Evolutionary conservation across 768 basidiomycete genomes (phyloP), one percentile per base, ranked within the genome.

Genomic region (Lactifluus piperatus): DNA sequence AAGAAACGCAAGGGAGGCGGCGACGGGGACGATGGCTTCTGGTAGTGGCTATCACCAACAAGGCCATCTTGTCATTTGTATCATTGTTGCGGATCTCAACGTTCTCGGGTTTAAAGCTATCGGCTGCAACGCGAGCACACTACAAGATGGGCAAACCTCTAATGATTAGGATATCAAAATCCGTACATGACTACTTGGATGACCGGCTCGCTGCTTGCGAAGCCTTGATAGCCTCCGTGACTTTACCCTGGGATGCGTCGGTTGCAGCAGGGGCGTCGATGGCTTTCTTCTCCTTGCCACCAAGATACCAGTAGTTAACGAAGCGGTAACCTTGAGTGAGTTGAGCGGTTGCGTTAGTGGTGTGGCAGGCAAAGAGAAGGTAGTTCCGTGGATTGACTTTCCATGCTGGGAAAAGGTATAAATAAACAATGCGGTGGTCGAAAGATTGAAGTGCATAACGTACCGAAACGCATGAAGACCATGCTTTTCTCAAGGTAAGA

Each of bases 381-480:
- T 97, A 97, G 72, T 98, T 98, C 65, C 95, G 85, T 8, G 95
- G 95, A 65, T 94, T 85, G 43, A 98, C 94, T 61, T 83, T 82
- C 94, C 94, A 97, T 56, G 94, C 94, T 94, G 64, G 11, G 8
- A 5, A 48, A 45, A 18, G 43, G 13, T 13, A 8, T 50, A n/a
- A n/a, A n/a, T 22, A 9, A 22, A 51, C 30, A 3, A 37, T 58
- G 14, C 39, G 54, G 36, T 5, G 24, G 22, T 41, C 16, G 4
- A 32, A 39, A 13, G 27, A 34, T 27, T 13, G 51, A 4, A 34
- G 27, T 10, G 44, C 22, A 50, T 10, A 41, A 66, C 67, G 45
- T 65, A 92, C 92, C 92, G 67, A 94, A 94, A 18, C 94, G 90
- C 88, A 94, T 94, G 77, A 98, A 98, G 62, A 97, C 91, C 71